Conservation (phyloP, 805 yeast genomes). For the Danielia reshetovae region DNA sequence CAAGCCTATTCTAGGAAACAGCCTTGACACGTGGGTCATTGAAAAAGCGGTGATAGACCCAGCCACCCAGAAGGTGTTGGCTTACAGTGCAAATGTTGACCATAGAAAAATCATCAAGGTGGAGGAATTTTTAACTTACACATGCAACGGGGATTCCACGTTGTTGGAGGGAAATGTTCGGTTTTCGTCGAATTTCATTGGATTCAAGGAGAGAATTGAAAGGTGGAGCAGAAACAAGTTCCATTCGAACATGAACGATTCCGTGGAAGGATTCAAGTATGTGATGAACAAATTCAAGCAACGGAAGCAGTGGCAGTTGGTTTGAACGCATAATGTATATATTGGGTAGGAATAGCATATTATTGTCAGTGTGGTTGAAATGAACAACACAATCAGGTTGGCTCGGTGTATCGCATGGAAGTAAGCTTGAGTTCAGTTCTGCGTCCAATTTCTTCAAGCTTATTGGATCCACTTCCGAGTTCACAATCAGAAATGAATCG, state of each 20-base stretch:
- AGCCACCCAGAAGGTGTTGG: conserved; percentile 43
- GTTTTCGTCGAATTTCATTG: conserved; percentile 66
- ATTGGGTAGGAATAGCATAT: not conserved
- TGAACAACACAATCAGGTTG: too few relatives aligned
- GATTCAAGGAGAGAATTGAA: conserved; percentile 73
- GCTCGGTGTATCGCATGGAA: too few relatives aligned
- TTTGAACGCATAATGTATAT: too few relatives aligned
- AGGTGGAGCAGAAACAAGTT: conserved; percentile 74
- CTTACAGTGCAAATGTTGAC: conserved; percentile 81
- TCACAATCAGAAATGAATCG: too few relatives aligned
- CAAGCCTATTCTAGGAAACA: conserved; percentile 64
- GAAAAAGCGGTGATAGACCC: conserved; percentile 78
- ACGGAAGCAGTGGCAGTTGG: not conserved
- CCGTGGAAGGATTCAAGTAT: conserved; percentile 68
- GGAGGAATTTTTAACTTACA: conserved; percentile 69
- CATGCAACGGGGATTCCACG: conserved; percentile 28
- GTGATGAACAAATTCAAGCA: conserved; percentile 64
- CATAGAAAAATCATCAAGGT: conserved; percentile 74
- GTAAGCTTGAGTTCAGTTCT: too few relatives aligned
- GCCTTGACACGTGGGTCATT: conserved; percentile 71
- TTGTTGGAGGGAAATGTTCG: conserved; percentile 57
- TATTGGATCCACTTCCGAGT: too few relatives aligned
- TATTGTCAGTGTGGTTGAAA: too few relatives aligned
- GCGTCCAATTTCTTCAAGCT: too few relatives aligned
- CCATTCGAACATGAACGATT: conserved; percentile 58